Evolutionary conservation across 768 basidiomycete species (phyloP), one percentile per base, ranked within the genome.

Genomic region (Kwoniella europaea): DNA sequence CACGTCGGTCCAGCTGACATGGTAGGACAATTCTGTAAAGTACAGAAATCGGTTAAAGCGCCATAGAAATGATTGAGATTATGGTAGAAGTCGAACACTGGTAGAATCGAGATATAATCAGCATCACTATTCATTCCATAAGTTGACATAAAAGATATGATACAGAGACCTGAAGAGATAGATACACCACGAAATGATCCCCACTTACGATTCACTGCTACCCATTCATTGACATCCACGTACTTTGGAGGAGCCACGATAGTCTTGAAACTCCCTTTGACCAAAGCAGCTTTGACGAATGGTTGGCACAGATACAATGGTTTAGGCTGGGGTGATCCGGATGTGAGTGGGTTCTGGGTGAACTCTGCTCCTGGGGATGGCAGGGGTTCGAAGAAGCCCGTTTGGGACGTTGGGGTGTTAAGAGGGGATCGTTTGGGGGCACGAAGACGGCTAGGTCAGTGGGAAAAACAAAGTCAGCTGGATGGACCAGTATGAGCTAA

Each of bases 241-340:
- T 95, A 97, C 83, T 96, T 97, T 7, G 96, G 96, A 65, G 94
- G 87, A 85, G 94, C 91, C 68, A 98, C 94, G 78, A 98, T 98
- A 3, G 94, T 97, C 86, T 96, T 98, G 87, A 97, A 98, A 84
- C 94, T 97, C 24, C 96, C 96, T 83, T 96, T 98, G 69, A 98
- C 95, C 55, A 98, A 88, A 0, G 96, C 93, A 1, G 94, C 91
- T 76, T 96, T 94, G 66, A 92, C 93, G 83, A 98, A 98, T 3
- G 95, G 95, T 65, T 92, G 91, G 83, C 91, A 96, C 12, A 98
- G 88, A 81, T 96, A 97, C 18, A 98, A 66, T 7, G 84, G 84
- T 66, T 79, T 82, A 6, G 75, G 72, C 18, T 59, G 65, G 46
- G 71, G 62, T 61, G 74, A 56, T 27, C 63, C 54, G 58, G 74